These are phyloP conservation scores for Cardamine occulta DNA, from an alignment of 345 rosid species.

Conservation along the genomic window DNA sequence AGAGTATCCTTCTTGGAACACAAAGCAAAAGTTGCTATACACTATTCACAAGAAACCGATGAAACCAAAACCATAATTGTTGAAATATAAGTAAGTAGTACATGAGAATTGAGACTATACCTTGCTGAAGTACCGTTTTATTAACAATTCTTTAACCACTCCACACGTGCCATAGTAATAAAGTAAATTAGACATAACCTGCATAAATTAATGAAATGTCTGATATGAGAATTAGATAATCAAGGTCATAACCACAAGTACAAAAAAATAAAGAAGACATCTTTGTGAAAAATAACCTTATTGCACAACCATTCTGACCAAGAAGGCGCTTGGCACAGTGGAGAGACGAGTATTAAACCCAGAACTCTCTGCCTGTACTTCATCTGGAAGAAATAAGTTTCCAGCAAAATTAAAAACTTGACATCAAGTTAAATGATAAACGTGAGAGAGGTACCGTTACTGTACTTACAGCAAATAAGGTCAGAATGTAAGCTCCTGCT, in stretches of 20 bases:
- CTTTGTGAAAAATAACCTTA: slow-evolving; percentile 57
- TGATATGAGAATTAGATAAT: slow-evolving; percentile 22
- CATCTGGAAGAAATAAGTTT: slow-evolving; percentile 52
- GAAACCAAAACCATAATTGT: not conserved
- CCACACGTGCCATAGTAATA: slow-evolving; percentile 97
- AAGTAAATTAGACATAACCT: slow-evolving; percentile 84
- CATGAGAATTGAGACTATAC: slow-evolving; percentile 46
- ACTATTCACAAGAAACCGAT: slow-evolving; percentile 3
- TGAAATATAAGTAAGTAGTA: not conserved
- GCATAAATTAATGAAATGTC: slow-evolving; percentile 33
- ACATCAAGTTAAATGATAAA: not conserved
- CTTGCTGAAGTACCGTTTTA: slow-evolving; percentile 93
- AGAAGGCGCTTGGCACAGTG: slow-evolving; percentile 89
- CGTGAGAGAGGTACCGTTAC: not conserved
- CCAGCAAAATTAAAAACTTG: not conserved
- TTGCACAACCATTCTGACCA: slow-evolving; percentile 95
- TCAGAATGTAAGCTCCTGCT: slow-evolving; percentile 94
- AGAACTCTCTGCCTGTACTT: slow-evolving; percentile 84
- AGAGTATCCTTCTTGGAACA: not conserved
- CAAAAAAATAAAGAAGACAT: slow-evolving; percentile 23
- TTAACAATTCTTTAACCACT: slow-evolving; percentile 79
- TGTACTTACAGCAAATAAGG: slow-evolving; percentile 83
- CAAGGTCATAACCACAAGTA: not conserved
- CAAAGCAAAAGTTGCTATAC: slow-evolving; percentile 20
- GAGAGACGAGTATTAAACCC: slow-evolving; percentile 94